Percentiles rank a stretch among this genome's conserved stretches.
Conservation (phyloP, 371 early-diverging fungal species). For the Syncephalastrum contaminatum region DNA sequence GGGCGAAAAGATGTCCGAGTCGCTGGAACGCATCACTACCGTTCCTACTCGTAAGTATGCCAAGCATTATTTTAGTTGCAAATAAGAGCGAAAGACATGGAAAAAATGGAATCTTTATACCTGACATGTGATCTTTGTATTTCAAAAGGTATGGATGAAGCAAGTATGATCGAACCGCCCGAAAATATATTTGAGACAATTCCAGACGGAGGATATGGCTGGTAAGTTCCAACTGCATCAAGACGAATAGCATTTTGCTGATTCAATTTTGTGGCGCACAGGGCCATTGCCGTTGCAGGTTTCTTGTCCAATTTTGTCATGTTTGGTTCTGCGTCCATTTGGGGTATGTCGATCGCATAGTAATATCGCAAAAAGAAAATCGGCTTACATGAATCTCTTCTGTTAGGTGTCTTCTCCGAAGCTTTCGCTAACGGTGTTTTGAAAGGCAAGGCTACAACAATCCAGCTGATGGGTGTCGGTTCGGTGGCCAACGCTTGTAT, state of each 20-base stretch:
- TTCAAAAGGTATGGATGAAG: slow-evolving; percentile 23
- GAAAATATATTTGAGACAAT: slow-evolving; percentile 23
- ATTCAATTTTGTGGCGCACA: slow-evolving; percentile 10
- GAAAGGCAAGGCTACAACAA: slow-evolving; percentile 33
- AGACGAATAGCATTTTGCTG: background rate
- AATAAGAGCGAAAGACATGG: background rate
- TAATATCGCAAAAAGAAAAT: no score
- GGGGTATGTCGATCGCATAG: slow-evolving; percentile 26
- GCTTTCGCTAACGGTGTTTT: slow-evolving; percentile 29
- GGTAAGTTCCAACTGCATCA: slow-evolving; percentile 17
- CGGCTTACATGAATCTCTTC: no score
- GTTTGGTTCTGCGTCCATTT: slow-evolving; percentile 38
- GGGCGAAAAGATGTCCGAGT: no score
- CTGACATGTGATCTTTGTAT: background rate
- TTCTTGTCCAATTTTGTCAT: slow-evolving; percentile 37
- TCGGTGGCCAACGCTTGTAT: slow-evolving; percentile 40
- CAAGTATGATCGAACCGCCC: slow-evolving; percentile 30
- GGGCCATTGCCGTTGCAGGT: slow-evolving; percentile 36
- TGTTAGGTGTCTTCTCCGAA: slow-evolving; percentile 39
- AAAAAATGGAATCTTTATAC: background rate
- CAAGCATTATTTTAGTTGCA: no score
- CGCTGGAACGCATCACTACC: no score
- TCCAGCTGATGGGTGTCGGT: slow-evolving; percentile 53
- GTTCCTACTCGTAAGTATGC: no score
- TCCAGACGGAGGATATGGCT: slow-evolving; percentile 44